phyloP scores from a whole-genome alignment of 2,329 filamentous ascomycete genomes.

The Aureobasidium subglaciale region DNA sequence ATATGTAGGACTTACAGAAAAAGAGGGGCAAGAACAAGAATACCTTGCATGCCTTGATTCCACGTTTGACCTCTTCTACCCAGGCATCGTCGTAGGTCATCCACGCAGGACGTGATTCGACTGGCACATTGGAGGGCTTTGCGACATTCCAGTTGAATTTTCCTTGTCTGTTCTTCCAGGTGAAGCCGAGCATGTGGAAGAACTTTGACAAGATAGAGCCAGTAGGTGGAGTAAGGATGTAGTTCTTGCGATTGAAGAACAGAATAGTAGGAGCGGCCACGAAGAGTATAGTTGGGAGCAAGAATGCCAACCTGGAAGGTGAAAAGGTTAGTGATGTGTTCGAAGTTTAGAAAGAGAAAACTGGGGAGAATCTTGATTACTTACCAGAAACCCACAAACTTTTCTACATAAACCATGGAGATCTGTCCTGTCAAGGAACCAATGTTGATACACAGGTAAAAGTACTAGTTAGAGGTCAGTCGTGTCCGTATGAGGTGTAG shows the following conservation, averaged over 20 bases:
- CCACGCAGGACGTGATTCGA: constrained; percentile 54
- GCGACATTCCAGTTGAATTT: constrained; percentile 52
- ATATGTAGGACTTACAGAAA: constrained; percentile 36
- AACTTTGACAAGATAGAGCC: constrained; percentile 67
- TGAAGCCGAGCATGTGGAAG: constrained; percentile 52
- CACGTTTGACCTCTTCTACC: constrained; percentile 68
- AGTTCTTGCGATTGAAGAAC: constrained; percentile 31
- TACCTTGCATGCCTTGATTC: constrained; percentile 60
- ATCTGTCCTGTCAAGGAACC: constrained; percentile 57
- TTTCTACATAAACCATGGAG: constrained; percentile 60
- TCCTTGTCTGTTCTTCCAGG: constrained; percentile 43
- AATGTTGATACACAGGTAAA: constrained; percentile 65
- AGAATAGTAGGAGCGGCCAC: constrained; percentile 35
- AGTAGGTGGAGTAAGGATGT: constrained; percentile 57
- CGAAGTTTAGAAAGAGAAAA: too few species aligned
- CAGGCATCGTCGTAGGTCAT: constrained; percentile 76
- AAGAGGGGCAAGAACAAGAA: constrained; percentile 48
- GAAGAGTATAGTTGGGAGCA: constrained; percentile 58
- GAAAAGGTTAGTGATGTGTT: too few species aligned
- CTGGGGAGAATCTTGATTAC: too few species aligned
- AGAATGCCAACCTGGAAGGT: constrained; percentile 55
- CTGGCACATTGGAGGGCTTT: constrained; percentile 56
- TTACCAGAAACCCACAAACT: constrained; percentile 59
- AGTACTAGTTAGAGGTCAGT: constrained; percentile 42
- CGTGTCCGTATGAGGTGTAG: neutral